phyloP scores from a whole-genome alignment of 805 yeast species.

The Candida sonorensis region DNA sequence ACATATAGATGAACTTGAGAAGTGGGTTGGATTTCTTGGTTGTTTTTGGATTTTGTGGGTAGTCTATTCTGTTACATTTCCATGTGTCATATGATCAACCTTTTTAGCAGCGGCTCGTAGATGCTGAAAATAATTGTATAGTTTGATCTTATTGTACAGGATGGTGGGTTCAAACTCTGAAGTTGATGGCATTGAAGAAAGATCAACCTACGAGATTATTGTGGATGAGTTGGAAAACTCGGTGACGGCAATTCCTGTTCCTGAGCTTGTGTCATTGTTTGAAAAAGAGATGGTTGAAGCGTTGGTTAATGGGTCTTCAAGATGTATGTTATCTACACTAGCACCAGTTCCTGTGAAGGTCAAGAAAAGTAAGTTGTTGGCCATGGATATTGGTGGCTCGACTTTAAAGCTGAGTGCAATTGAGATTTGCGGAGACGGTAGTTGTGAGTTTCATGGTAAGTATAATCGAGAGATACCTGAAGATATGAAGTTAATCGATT shows the following conservation, averaged over 20 bases:
- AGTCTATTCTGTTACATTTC: no score
- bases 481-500: conserved; percentile 32
- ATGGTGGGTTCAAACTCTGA: no score
- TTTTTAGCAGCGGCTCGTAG: no score
- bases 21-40: no score
- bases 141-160: no score
- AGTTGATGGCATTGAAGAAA: no score
- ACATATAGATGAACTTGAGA: no score
- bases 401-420: conserved; percentile 36
- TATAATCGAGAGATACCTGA: conserved; percentile 34
- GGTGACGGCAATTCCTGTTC: no score
- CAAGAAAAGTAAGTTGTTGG: conserved; percentile 27
- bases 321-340: conserved; percentile 3
- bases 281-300: conserved; percentile 2
- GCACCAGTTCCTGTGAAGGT: conserved; percentile 9
- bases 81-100: no score
- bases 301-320: background rate
- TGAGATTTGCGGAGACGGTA: conserved; percentile 8
- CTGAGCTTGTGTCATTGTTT: background rate
- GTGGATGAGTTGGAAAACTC: background rate
- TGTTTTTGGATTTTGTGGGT: no score
- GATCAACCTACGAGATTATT: background rate
- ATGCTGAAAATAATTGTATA: no score
- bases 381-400: conserved; percentile 53
- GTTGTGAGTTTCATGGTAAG: conserved; percentile 5